Conservation (phyloP, 495 filamentous ascomycete genomes). For the Aspergillus ostianus region DNA sequence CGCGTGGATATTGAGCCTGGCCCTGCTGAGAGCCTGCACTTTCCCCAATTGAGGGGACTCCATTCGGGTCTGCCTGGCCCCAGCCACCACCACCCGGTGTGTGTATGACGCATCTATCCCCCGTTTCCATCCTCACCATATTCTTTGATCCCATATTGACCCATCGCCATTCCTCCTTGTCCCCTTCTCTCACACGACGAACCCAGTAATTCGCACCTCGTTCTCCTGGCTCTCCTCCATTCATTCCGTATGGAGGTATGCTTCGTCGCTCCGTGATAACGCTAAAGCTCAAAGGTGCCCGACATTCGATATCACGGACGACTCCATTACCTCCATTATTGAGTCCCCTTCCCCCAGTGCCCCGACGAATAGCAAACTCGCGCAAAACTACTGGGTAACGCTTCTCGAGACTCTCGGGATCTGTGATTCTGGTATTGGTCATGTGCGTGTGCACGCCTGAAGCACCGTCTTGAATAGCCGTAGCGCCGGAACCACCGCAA, state of each 20-base stretch:
- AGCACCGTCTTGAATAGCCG: constrained; percentile 81
- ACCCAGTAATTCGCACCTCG: constrained; percentile 29
- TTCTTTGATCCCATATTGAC: constrained; percentile 19
- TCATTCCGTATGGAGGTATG: constrained; percentile 80
- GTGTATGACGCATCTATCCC: constrained; percentile 21
- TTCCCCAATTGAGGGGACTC: no score
- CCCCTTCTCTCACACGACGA: constrained; percentile 20
- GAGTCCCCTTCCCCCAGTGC: constrained; percentile 46
- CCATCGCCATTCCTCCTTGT: constrained; percentile 13
- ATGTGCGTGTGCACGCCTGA: constrained; percentile 93
- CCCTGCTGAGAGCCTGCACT: no score
- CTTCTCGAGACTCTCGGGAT: constrained; percentile 89
- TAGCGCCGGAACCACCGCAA: constrained; percentile 87
- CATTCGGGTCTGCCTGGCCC: neutral
- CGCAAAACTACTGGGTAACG: constrained; percentile 86
- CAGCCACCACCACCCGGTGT: constrained; percentile 21
- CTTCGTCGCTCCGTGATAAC: constrained; percentile 84
- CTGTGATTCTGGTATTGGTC: constrained; percentile 99
- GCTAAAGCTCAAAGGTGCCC: constrained; percentile 68
- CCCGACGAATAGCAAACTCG: constrained; percentile 52
- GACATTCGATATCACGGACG: constrained; percentile 38
- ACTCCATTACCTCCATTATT: constrained; percentile 40
- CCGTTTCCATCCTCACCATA: constrained; percentile 13
- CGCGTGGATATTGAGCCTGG: no score
- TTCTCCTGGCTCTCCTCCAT: constrained; percentile 69